phyloP scores from a whole-genome alignment of 2,329 filamentous ascomycete genomes.

The Apiospora sp. region DNA sequence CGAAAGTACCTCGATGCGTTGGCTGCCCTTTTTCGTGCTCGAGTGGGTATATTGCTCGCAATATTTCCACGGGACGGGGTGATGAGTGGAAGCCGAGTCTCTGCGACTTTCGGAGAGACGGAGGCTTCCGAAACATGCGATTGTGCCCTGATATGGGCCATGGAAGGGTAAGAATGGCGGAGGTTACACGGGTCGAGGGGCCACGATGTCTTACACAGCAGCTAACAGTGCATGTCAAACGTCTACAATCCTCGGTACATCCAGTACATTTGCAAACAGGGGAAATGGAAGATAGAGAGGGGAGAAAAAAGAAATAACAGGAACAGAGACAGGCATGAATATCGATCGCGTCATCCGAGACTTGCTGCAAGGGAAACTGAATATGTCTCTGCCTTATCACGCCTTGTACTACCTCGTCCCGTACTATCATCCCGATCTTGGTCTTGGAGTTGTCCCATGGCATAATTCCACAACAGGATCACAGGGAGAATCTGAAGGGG shows the following conservation, averaged over 20 bases:
- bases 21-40: background rate
- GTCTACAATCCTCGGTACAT: background rate
- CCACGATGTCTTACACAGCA: constrained; percentile 9
- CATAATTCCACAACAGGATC: background rate
- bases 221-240: background rate
- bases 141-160: background rate
- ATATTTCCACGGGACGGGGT: no score
- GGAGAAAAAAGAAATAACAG: background rate
- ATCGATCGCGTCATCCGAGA: constrained; percentile 1
- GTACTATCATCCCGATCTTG: background rate
- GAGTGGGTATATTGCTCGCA: background rate
- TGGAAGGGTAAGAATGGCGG: background rate
- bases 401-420: background rate
- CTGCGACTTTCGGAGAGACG: background rate
- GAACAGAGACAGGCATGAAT: background rate
- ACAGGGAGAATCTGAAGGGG: background rate
- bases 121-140: constrained; percentile 17
- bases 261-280: no score
- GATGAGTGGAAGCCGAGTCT: background rate
- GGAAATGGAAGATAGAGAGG: background rate
- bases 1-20: background rate
- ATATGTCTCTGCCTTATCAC: constrained; percentile 20
- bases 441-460: background rate
- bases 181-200: background rate
- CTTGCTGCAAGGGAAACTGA: constrained; percentile 5